phyloP scores from a whole-genome alignment of 805 yeast species.

The Zygosaccharomyces siamensis region DNA sequence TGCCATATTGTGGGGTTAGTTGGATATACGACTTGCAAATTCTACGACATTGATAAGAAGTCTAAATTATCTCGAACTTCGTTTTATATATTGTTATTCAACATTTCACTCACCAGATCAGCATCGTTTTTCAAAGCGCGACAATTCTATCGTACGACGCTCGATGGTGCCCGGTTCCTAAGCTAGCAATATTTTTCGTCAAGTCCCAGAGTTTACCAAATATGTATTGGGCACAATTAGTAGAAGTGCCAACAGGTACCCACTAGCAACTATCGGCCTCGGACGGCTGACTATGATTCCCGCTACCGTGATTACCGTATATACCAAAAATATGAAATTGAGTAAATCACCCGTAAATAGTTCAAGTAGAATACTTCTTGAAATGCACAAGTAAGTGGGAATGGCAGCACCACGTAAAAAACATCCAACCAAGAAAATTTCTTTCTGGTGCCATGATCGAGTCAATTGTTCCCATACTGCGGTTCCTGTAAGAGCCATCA shows the following conservation, averaged over 20 bases:
- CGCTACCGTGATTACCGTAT: background rate
- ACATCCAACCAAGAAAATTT: constrained; percentile 1
- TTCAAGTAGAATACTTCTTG: background rate
- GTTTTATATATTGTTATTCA: background rate
- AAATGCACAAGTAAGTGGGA: constrained; percentile 1
- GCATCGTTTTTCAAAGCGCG: constrained; percentile 4
- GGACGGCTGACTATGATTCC: constrained; percentile 2
- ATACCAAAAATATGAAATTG: background rate
- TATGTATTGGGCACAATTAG: constrained; percentile 1
- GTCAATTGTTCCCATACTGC: background rate
- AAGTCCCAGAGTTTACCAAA: background rate
- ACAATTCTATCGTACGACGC: background rate
- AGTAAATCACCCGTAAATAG: background rate
- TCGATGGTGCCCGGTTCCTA: background rate
- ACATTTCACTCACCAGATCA: background rate
- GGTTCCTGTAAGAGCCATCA: background rate
- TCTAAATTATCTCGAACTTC: background rate
- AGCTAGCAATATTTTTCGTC: background rate
- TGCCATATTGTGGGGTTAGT: background rate
- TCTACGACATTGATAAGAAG: background rate
- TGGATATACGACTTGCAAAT: background rate
- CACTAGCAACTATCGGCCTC: background rate
- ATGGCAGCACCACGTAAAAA: constrained; percentile 1
- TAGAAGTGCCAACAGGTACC: background rate
- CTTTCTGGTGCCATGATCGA: background rate